These are phyloP conservation scores for Apophysomyces ossiformis DNA, from an alignment of 371 early-diverging fungal genomes.

Conservation along the genomic window DNA sequence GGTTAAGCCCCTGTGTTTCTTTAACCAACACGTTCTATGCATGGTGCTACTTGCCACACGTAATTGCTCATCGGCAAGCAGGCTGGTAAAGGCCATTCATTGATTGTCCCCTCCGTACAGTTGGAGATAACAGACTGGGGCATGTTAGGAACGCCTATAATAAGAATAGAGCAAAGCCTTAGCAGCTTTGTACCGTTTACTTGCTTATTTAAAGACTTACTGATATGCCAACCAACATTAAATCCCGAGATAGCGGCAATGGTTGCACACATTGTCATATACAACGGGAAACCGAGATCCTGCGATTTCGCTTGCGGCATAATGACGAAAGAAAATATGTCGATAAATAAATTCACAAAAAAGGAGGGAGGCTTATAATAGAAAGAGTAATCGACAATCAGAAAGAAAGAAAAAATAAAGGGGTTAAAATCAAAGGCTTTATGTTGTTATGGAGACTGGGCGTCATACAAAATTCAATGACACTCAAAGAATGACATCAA, in stretches of 20 bases:
- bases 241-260: conserved; percentile 51
- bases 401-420: background rate
- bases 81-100: conserved; percentile 32
- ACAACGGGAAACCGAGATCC: conserved; percentile 41
- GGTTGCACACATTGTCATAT: conserved; percentile 41
- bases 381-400: no score
- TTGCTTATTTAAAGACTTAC: conserved; percentile 24
- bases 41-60: conserved; percentile 31
- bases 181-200: background rate
- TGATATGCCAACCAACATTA: conserved; percentile 52
- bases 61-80: conserved; percentile 48
- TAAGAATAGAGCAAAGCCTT: background rate
- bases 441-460: no score
- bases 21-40: conserved; percentile 5
- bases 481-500: background rate
- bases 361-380: no score
- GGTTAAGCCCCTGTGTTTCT: conserved; percentile 42
- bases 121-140: conserved; percentile 41
- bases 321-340: background rate
- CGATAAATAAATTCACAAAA: no score
- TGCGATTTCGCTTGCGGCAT: conserved; percentile 24
- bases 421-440: background rate
- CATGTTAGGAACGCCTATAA: conserved; percentile 54
- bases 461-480: no score
- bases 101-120: conserved; percentile 33